Base-by-base conservation (phyloP, 2,329 filamentous ascomycete species). In the Botrytis byssoidea region DNA sequence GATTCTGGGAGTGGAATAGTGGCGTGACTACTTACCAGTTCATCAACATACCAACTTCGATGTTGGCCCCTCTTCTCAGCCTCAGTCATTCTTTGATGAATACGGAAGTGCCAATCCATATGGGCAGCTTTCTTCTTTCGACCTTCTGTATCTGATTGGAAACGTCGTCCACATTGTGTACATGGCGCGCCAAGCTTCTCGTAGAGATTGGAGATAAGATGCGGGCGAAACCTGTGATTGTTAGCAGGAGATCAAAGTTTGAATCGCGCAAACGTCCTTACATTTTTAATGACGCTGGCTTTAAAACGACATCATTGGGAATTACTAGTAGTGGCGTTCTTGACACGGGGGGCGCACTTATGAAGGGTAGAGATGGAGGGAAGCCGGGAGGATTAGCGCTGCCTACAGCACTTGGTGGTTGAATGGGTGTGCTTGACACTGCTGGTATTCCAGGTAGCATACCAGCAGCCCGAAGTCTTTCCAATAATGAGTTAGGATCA, bases 71-170 rank as follows among this genome's bases (percentile, higher is more conserved):
- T 89, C 81, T 93, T 95, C 80, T 93, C 91, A 22, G 93, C 91
- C 78, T 98, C 95, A 4, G 91, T 90, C 83, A 97, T 93, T 64
- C 94, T 91, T 79, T 95, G 92, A 80, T 98, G 95, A 37, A 95
- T 95, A 73, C 92, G 91, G 84, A 99, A 99, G 83, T 99, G 96
- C 96, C 96, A 99, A 83, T 99, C 96, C 86, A 99, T 91, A 81
- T 99, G 96, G 4, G 92, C 90, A 37, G 91, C 93, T 84, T 98
- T 98, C 85, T 92, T 93, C 81, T 91, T 91, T 79, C 90, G 92
- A 20, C 95, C 95, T 76, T 93, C 90, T 20, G 91, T 89, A 67
- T 93, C 93, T 7, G 89, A 88, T 71, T 88, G 88, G 82, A 99
- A 99, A 3, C 96, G 91, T 74, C 95, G 89, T 37, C 95, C 96